phyloP scores from a whole-genome alignment of 768 basidiomycete species.

The Tylopilus vinaceipallidus region DNA sequence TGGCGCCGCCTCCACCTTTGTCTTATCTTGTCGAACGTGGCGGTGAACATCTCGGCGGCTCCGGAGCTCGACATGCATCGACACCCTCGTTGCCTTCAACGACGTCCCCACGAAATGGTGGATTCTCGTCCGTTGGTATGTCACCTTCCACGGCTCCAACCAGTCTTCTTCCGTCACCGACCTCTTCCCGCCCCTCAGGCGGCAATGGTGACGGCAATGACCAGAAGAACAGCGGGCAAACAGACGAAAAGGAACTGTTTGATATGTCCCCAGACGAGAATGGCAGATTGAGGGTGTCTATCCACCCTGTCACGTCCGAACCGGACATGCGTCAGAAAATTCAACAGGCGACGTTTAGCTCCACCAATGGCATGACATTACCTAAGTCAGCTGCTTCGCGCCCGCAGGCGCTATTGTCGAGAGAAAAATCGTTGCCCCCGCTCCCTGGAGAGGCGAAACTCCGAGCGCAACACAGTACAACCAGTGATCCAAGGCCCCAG shows the following conservation, averaged over 20 bases:
- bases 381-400: conserved; percentile 21
- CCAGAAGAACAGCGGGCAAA: conserved; percentile 40
- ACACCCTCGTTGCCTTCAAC: conserved; percentile 67
- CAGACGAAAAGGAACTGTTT: conserved; percentile 43
- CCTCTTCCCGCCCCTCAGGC: conserved; percentile 64
- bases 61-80: conserved; percentile 56
- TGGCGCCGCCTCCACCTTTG: conserved; percentile 88
- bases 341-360: conserved; percentile 36
- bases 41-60: conserved; percentile 46
- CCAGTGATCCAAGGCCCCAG: conserved; percentile 53
- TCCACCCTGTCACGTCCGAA: conserved; percentile 59
- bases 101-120: conserved; percentile 52
- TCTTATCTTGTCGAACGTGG: conserved; percentile 75
- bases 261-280: conserved; percentile 31
- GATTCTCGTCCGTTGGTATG: conserved; percentile 56
- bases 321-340: conserved; percentile 56
- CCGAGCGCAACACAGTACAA: conserved; percentile 34
- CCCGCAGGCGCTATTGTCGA: conserved; percentile 30
- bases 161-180: conserved; percentile 71
- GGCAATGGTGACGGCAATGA: conserved; percentile 52
- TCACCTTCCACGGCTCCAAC: conserved; percentile 76
- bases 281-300: conserved; percentile 37
- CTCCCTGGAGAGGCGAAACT: conserved; percentile 57
- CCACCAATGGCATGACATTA: conserved; percentile 31
- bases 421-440: conserved; percentile 79